Evolutionary conservation across 2,329 filamentous ascomycete genomes (phyloP), one percentile per base, ranked within the genome.

Genomic region (Hymenoscyphus occultus): DNA sequence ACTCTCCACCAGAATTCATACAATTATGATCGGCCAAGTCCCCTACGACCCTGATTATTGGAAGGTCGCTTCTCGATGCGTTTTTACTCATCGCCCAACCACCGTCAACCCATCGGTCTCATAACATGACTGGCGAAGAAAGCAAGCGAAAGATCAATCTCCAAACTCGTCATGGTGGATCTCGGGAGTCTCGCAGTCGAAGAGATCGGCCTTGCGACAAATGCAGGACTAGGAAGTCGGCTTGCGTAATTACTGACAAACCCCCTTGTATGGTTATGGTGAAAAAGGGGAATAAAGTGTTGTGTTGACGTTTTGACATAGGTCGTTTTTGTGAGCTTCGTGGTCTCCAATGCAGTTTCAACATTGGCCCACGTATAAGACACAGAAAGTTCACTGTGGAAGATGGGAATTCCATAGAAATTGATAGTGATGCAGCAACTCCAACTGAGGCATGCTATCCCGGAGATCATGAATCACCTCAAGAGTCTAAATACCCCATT

Each of bases 161-260:
- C 60, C 76, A 78, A 65, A 80, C 78, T 71, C 77, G 77, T 66
- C 79, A 79, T 70, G 78, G 78, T 65, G 73, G 72, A 56, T 74
- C 78, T 22, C 72, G 78, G 60, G 74, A 77, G 69, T 77, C 76
- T 40, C 71, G 80, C 63, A 81, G 80, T 70, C 77, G 80, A 64
- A 82, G 81, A 72, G 79, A 79, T 64, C 76, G 79, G 32, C 80
- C 80, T 1, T 82, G 80, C 66, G 80, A 82, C 71, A 75, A 76
- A 12, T 82, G 80, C 67, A 78, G 80, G 9, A 74, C 74, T 58
- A 74, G 80, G 19, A 82, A 81, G 72, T 81, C 79, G 54, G 80
- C 78, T n/a, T 82, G 80, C 69, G 77, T 81, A 7, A 81, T 82
- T 63, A 76, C 78, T 39, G 74, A 74, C 12, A 73, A 76, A 64